phyloP scores from a whole-genome alignment of 78 protist species.

The Creolimax fragrantissima region DNA sequence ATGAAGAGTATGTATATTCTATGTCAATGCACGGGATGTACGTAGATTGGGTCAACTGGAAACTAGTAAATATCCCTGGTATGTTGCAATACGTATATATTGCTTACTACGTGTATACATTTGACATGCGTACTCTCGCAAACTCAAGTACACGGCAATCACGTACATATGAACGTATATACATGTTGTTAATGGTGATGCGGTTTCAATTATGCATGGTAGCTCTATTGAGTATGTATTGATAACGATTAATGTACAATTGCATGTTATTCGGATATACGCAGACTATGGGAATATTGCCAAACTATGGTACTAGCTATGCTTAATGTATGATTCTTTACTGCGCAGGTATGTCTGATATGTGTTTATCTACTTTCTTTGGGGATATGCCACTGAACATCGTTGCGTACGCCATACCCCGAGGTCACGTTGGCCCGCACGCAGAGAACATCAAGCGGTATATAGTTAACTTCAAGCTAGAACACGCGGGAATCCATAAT shows the following conservation, averaged over 20 bases:
- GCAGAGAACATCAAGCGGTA: not conserved
- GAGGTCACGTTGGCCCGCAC: not conserved
- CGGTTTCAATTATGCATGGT: too few species aligned
- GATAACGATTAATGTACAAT: too few species aligned
- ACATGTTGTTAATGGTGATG: too few species aligned
- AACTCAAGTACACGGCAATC: too few species aligned
- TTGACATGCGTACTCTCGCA: too few species aligned
- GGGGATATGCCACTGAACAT: not conserved
- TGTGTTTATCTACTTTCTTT: not conserved
- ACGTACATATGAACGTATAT: too few species aligned
- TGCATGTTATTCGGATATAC: too few species aligned
- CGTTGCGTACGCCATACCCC: not conserved
- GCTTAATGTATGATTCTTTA: not conserved
- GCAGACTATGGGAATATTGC: too few species aligned
- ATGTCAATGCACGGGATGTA: conserved; percentile 2
- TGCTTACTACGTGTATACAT: too few species aligned
- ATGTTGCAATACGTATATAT: too few species aligned
- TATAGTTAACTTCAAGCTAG: not conserved
- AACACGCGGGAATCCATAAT: not conserved
- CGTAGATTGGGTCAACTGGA: conserved; percentile 7
- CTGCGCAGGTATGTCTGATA: not conserved
- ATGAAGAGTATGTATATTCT: not conserved
- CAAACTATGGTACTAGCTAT: too few species aligned
- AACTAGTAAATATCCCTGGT: not conserved
- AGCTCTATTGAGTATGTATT: too few species aligned